These are phyloP conservation scores for Mortierella sp. DNA, from an alignment of 371 early-diverging fungal genomes.

Conservation along the genomic window DNA sequence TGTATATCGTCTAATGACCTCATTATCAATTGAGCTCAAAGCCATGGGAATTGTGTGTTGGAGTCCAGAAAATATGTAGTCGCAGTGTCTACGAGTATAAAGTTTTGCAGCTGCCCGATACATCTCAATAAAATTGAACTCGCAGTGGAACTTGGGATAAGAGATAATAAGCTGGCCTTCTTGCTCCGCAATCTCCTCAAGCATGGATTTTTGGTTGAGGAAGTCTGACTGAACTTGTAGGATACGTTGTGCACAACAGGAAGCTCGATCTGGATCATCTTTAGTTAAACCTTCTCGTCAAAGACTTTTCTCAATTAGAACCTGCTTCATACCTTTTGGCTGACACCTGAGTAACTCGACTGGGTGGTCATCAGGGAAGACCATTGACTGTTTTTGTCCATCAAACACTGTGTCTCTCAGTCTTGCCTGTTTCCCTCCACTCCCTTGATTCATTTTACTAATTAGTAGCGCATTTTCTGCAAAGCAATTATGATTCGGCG, in stretches of 20 bases:
- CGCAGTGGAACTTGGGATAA: conserved; percentile 17
- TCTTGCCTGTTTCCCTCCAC: conserved; percentile 6
- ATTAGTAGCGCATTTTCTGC: conserved; percentile 1
- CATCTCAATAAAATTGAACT: not conserved
- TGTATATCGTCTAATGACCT: conserved; percentile 2
- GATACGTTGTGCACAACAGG: conserved; percentile 9
- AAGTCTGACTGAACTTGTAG: conserved; percentile 16
- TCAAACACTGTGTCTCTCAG: not conserved
- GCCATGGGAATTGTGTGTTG: not conserved
- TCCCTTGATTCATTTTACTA: conserved; percentile 5
- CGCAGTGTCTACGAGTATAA: conserved; percentile 7
- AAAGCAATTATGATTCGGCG: conserved; percentile 4
- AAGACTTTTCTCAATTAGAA: not conserved
- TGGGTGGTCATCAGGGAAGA: conserved; percentile 5
- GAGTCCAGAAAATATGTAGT: conserved; percentile 9
- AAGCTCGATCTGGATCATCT: not conserved
- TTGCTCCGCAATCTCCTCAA: conserved; percentile 14
- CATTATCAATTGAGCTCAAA: not conserved
- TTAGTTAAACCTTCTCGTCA: not conserved
- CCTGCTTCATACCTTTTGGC: conserved; percentile 11
- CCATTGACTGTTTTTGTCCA: not conserved
- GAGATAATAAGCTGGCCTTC: conserved; percentile 13
- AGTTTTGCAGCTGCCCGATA: conserved; percentile 6
- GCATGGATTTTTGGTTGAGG: not conserved
- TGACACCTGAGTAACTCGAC: not conserved